These are phyloP conservation scores for Penicillium mononematosum DNA, from an alignment of 495 filamentous ascomycete species.

Conservation along the genomic window DNA sequence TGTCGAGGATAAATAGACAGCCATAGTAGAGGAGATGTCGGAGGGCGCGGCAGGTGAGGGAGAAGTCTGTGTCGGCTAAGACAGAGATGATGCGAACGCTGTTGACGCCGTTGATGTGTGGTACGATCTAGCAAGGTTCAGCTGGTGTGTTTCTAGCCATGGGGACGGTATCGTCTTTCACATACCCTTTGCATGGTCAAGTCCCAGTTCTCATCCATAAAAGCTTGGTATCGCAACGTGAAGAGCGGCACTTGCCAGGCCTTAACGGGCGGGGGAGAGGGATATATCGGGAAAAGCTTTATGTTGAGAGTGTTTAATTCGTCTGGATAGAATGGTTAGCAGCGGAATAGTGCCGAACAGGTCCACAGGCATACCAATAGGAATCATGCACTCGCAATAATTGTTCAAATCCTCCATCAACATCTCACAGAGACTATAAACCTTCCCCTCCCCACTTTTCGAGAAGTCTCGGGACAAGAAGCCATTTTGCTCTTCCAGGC, in stretches of 20 bases:
- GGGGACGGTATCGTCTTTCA: neutral
- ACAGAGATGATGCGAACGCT: conserved; percentile 81
- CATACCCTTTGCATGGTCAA: conserved; percentile 74
- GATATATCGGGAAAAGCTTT: conserved; percentile 86
- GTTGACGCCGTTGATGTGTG: conserved; percentile 85
- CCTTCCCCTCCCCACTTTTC: conserved; percentile 55
- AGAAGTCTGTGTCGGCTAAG: conserved; percentile 78
- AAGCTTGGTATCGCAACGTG: conserved; percentile 72
- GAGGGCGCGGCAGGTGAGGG: conserved; percentile 78
- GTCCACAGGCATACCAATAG: conserved; percentile 61
- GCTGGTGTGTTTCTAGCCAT: neutral
- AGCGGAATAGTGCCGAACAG: conserved; percentile 2
- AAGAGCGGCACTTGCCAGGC: conserved; percentile 89
- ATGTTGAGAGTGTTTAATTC: conserved; percentile 94
- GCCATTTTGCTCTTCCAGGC: conserved; percentile 80
- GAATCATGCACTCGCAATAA: conserved; percentile 97
- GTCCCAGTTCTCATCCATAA: conserved; percentile 86
- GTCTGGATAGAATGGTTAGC: conserved; percentile 50
- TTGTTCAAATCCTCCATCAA: conserved; percentile 94
- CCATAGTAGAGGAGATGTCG: conserved; percentile 88
- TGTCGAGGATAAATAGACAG: conserved; percentile 80
- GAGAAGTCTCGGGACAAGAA: conserved; percentile 58
- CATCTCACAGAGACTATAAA: conserved; percentile 83
- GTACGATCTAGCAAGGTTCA: conserved; percentile 54
- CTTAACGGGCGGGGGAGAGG: conserved; percentile 71